These are phyloP conservation scores for Cutaneotrichosporon sp. DNA, from an alignment of 1,284 basidiomycete species.

Conservation along the genomic window DNA sequence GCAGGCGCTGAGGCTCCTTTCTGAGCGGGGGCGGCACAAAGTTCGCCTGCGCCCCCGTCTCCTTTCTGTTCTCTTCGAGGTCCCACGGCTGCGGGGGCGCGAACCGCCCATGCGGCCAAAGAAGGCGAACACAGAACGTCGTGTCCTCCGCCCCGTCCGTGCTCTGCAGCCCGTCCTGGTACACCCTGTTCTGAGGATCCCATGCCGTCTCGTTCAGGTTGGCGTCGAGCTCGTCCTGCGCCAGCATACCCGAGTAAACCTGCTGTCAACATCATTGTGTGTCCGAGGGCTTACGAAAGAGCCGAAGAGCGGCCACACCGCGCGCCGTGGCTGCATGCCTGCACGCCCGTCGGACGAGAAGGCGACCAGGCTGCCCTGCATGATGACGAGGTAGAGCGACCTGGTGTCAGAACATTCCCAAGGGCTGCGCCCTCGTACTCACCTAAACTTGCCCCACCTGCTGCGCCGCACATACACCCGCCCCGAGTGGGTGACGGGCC, in stretches of 20 bases:
- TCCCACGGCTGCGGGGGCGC: constrained; percentile 41
- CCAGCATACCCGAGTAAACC: constrained; percentile 50
- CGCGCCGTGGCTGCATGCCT: constrained; percentile 34
- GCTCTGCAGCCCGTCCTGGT: constrained; percentile 50
- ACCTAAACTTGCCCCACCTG: constrained; percentile 45
- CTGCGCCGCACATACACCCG: constrained; percentile 45
- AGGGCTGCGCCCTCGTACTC: constrained; percentile 19
- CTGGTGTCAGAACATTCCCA: constrained; percentile 28
- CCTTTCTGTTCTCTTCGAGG: constrained; percentile 13
- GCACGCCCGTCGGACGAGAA: constrained; percentile 39
- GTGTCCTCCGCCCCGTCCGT: constrained; percentile 49
- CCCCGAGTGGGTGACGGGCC: constrained; percentile 39
- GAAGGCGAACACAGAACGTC: constrained; percentile 43
- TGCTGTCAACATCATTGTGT: constrained; percentile 12
- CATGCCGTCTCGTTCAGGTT: constrained; percentile 26
- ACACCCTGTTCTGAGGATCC: constrained; percentile 38
- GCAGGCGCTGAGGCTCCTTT: constrained; percentile 30
- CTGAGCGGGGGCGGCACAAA: constrained; percentile 35
- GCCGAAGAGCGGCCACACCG: constrained; percentile 46
- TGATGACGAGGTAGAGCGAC: constrained; percentile 38
- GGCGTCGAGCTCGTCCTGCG: constrained; percentile 43
- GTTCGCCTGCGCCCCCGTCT: constrained; percentile 6
- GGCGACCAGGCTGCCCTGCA: constrained; percentile 39
- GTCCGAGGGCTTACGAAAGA: constrained; percentile 41
- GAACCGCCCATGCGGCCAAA: constrained; percentile 26